Conservation (phyloP, 768 basidiomycete species). For the Plicaturopsis crispa region DNA sequence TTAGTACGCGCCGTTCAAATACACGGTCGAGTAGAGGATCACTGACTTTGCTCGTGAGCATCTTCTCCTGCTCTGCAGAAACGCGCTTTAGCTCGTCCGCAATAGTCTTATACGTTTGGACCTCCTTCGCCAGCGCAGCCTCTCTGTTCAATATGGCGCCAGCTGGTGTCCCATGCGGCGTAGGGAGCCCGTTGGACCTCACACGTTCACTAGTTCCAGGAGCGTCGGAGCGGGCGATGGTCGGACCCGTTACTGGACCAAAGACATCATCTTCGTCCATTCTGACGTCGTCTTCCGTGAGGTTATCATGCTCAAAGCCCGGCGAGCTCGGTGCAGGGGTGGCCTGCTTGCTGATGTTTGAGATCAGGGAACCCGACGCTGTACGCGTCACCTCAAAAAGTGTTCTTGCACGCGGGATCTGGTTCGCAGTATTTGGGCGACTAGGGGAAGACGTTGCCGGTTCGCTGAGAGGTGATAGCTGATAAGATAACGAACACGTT, state of each 20-base stretch:
- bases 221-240: no score
- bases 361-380: slow-evolving; percentile 40
- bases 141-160: background rate
- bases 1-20: no score
- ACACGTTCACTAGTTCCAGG: slow-evolving; percentile 1
- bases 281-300: slow-evolving; percentile 13
- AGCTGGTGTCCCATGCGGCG: no score
- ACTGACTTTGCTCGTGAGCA: slow-evolving; percentile 4
- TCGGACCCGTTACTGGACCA: no score
- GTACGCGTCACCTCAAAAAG: slow-evolving; percentile 24
- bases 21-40: background rate
- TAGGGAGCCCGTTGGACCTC: slow-evolving; percentile 9
- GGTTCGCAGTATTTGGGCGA: background rate
- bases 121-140: slow-evolving; percentile 2
- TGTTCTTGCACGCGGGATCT: background rate
- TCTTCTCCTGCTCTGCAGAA: slow-evolving; percentile 3
- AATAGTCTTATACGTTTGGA: slow-evolving; percentile 4
- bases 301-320: slow-evolving; percentile 12
- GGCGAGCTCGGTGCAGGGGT: slow-evolving; percentile 40
- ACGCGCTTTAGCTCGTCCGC: slow-evolving; percentile 5
- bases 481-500: background rate
- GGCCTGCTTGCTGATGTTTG: slow-evolving; percentile 37
- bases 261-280: no score
- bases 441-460: background rate
- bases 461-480: background rate